Conservation (phyloP, 1,139 yeast species). For the Candida dubliniensis region DNA sequence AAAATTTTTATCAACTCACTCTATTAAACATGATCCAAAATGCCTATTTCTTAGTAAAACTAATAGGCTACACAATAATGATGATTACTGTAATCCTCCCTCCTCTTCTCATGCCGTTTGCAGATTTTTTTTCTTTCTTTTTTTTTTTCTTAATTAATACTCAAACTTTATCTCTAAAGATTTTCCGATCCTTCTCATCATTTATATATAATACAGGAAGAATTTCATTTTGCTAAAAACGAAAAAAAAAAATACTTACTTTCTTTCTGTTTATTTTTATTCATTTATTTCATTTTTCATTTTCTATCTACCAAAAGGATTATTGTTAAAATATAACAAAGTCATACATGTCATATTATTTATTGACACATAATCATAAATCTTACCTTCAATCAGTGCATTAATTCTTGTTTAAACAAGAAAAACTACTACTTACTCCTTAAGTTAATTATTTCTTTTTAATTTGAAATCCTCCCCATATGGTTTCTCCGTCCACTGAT, state of each 20-base stretch:
- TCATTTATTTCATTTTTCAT: background rate
- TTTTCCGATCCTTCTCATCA: background rate
- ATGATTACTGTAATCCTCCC: too few species aligned
- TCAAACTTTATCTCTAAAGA: too few species aligned
- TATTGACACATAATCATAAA: constrained; percentile 15
- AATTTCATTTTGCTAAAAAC: background rate
- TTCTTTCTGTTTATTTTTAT: background rate
- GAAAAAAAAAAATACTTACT: background rate
- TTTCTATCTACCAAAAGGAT: background rate
- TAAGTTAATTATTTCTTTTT: background rate
- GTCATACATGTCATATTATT: constrained; percentile 14
- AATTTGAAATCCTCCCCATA: background rate
- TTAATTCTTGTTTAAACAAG: constrained; percentile 4
- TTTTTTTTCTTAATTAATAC: too few species aligned
- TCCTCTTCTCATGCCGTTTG: too few species aligned
- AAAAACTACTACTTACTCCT: background rate
- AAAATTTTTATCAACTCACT: too few species aligned
- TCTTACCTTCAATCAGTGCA: constrained; percentile 17
- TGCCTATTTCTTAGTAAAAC: too few species aligned
- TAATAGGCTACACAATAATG: too few species aligned
- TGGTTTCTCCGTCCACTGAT: background rate
- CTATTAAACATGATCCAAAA: too few species aligned
- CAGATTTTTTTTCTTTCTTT: too few species aligned
- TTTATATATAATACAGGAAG: background rate
- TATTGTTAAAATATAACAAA: background rate